Evolutionary conservation across 306 rosid species (phyloP), one percentile per base, ranked within the genome.

Genomic region (Medicago arabica): DNA sequence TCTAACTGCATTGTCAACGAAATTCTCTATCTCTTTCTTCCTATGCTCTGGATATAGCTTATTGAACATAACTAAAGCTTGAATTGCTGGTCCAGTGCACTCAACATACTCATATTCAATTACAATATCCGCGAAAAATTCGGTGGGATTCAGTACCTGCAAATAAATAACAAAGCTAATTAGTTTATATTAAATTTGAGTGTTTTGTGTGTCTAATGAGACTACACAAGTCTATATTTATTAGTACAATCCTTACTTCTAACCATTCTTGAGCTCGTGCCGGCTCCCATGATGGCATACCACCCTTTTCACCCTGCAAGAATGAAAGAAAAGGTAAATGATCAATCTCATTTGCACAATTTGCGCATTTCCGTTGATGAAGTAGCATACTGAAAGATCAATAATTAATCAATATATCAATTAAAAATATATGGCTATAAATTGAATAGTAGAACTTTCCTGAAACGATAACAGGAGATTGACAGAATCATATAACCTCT

Each of bases 231-330:
- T 3, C 36, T 4, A 14, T 51, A 50, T 63, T 34, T 8, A 67
- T 60, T 23, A 23, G 28, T 23, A 2, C 19, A 19, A 9, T 57
- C 23, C 88, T 79, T 78, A 90, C 96, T 80, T 90, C 96, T 47
- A 90, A 76, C 96, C 93, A 90, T 1, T 87, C 85, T 74, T 80
- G 83, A 19, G 79, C 91, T 57, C 86, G 82, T 47, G 88, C 70
- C 10, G 90, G 90, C 70, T 91, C 94, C 97, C 98, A 93, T 0
- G 86, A 92, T 14, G 95, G 34, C 31, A 89, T 13, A 11, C 49
- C 15, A 11, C 49, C 49, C 1, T 44, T 44, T 44, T 44, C 11
- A 85, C 98, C 85, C 94, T 93, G 53, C 74, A 77, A 25, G 16
- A 47, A 15, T 17, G 47, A 44, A 44, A 66, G 25, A 28, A 17